Base-by-base conservation (phyloP, 2,329 filamentous ascomycete genomes). In the Amylocarpus encephaloides region DNA sequence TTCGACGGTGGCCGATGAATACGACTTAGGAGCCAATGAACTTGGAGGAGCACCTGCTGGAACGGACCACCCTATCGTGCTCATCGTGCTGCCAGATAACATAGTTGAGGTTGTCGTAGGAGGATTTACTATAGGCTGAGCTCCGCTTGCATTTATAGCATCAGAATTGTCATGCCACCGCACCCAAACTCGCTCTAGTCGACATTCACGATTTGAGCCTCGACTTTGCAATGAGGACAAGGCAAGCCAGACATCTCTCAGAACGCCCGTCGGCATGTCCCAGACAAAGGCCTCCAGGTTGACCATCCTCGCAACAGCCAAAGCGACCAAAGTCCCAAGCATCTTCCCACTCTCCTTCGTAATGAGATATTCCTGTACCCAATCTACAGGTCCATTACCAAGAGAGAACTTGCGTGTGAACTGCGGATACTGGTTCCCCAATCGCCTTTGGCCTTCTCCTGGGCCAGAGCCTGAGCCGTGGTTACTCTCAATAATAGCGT, bases 211-310 rank as follows among this genome's bases (percentile, higher is more conserved):
- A 19, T 78, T 75, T 35, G 80, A 73, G 43, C 45, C 53, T 34
- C 59, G 56, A 59, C 86, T 77, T 35, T 80, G 82, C 11, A 90
- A 72, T 5, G 85, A 88, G 1, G 83, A 81, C 42, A 94, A 73
- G 18, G 87, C 83, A 63, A 89, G 79, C 78, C 89, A 93, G 26
- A 92, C 85, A 64, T 92, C 86, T 47, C 87, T 78, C 47, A 90
- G 70, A 15, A 93, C 85, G 1, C 88, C 88, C 0, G 88, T 93
- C 0, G 88, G 88, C 88, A 93, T 92, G 62, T 94, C 88, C 88
- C 88, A 93, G 2, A 88, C 75, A 62, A 93, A 93, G 0, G 82
- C 83, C 67, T 93, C 88, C 35, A 94, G 74, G 61, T 88, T 88
- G 46, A 81, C 73, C 88, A 93, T 93, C 55, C 86, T 83, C 39